A percentile compares a stretch with the other conserved stretches of the same genome.
These are phyloP conservation scores for Stipa capillata DNA, from an alignment of 176 grass and related monocot genomes.

Conservation along the genomic window DNA sequence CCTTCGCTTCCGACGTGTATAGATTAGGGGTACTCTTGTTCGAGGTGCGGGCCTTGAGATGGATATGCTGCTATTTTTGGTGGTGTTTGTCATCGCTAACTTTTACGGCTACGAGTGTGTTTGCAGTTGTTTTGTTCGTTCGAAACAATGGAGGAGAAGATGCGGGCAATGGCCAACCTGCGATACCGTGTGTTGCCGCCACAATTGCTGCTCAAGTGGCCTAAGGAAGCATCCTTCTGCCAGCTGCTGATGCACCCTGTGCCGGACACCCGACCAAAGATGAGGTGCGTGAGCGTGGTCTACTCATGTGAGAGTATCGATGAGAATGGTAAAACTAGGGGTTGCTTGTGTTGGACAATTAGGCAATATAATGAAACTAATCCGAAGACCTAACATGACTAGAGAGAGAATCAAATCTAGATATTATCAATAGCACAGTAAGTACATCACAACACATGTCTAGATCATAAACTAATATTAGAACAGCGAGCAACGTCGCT, in stretches of 20 bases:
- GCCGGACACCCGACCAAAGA: constrained; percentile 76
- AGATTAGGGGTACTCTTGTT: constrained; percentile 89
- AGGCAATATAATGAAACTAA: too few species aligned
- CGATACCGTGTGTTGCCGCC: constrained; percentile 74
- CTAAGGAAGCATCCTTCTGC: constrained; percentile 94
- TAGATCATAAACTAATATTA: too few species aligned
- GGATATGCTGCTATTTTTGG: not conserved
- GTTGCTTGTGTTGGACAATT: too few species aligned
- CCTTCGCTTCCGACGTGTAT: constrained; percentile 91
- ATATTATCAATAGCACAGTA: too few species aligned
- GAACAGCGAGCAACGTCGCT: too few species aligned
- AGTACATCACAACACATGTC: too few species aligned
- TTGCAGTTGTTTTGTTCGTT: constrained; percentile 81
- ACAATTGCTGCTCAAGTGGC: constrained; percentile 77
- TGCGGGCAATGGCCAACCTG: constrained; percentile 76
- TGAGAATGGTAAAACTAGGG: not conserved
- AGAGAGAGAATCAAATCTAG: too few species aligned
- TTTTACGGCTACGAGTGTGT: not conserved
- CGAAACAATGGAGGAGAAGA: constrained; percentile 74
- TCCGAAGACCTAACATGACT: too few species aligned
- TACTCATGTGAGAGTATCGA: not conserved
- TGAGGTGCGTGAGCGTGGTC: constrained; percentile 30
- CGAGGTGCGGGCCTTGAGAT: constrained; percentile 45
- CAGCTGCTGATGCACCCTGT: constrained; percentile 89
- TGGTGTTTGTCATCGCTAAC: not conserved